A percentile compares a stretch with the other conserved stretches of the same genome.
phyloP scores from a whole-genome alignment of 2,329 filamentous ascomycete species.

The Periconia digitata region DNA sequence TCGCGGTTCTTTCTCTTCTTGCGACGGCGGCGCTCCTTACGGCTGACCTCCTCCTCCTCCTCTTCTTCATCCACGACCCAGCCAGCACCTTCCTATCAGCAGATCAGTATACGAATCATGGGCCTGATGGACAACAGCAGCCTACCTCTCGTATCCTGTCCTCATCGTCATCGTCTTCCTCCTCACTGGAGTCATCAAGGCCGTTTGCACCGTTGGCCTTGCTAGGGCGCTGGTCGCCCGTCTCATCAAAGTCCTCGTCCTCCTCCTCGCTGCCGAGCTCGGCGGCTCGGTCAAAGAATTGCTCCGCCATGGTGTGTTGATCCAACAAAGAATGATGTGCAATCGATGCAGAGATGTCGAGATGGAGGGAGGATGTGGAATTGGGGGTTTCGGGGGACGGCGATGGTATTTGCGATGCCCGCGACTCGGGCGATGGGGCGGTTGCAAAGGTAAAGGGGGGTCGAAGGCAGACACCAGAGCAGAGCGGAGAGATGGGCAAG shows the following conservation, averaged over 20 bases:
- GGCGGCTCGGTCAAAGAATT: conserved; percentile 82
- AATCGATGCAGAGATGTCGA: conserved; percentile 16
- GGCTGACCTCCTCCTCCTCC: conserved; percentile 61
- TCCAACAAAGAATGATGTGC: conserved; percentile 26
- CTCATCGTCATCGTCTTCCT: conserved; percentile 46
- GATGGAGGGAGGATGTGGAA: background rate
- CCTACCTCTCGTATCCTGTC: conserved; percentile 36
- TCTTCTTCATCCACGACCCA: conserved; percentile 96
- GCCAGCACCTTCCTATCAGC: conserved; percentile 75
- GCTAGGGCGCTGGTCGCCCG: conserved; percentile 21
- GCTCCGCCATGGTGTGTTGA: conserved; percentile 39
- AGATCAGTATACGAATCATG: conserved; percentile 15
- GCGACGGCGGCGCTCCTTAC: conserved; percentile 60
- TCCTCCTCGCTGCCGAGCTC: conserved; percentile 68
- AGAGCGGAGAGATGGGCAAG: background rate
- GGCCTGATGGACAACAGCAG: background rate
- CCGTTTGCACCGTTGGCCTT: conserved; percentile 34
- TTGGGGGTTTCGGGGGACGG: background rate
- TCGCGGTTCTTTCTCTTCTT: conserved; percentile 77
- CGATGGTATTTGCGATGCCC: conserved; percentile 6
- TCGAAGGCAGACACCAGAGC: background rate
- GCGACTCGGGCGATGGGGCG: conserved; percentile 3
- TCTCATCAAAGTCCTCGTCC: conserved; percentile 42
- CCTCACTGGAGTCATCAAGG: conserved; percentile 42
- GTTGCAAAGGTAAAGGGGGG: background rate